phyloP scores from a whole-genome alignment of 192 early-diverging fungal genomes.

The Entomortierella parvispora region DNA sequence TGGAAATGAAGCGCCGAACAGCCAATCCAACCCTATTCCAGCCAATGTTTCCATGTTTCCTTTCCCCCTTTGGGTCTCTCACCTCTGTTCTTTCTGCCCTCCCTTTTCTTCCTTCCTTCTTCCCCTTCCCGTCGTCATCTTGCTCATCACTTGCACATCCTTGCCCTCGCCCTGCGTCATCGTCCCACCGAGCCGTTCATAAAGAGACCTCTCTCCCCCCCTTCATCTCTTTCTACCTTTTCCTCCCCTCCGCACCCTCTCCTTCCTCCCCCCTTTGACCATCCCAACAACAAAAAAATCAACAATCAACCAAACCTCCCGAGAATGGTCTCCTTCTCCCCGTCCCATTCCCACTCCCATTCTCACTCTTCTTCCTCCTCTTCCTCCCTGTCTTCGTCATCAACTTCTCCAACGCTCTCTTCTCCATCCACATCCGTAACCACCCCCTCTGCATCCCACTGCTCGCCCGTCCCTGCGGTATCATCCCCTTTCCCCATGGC shows the following conservation, averaged over 20 bases:
- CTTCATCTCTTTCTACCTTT: neutral
- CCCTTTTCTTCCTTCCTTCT: too few relatives aligned
- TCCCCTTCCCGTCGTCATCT: too few relatives aligned
- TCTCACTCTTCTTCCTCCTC: neutral
- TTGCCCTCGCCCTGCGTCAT: neutral
- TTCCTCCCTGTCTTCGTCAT: constrained; percentile 54
- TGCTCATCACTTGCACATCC: neutral
- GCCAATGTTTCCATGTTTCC: too few relatives aligned
- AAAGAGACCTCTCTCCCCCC: neutral
- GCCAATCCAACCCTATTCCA: too few relatives aligned
- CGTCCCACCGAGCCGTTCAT: too few relatives aligned
- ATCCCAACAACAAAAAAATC: neutral
- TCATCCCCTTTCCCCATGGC: constrained; percentile 12
- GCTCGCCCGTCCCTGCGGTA: constrained; percentile 37
- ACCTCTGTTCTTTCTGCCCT: too few relatives aligned
- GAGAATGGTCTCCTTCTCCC: neutral
- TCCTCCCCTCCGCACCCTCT: neutral
- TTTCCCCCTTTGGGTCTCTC: too few relatives aligned
- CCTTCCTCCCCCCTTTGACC: neutral
- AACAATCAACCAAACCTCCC: neutral
- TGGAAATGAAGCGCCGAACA: too few relatives aligned
- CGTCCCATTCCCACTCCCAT: neutral
- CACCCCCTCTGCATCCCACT: constrained; percentile 44
- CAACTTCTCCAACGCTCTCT: constrained; percentile 47
- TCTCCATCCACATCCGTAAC: constrained; percentile 40